These are phyloP conservation scores for Xylaria sp. DNA, from an alignment of 2,329 filamentous ascomycete species.

Conservation along the genomic window DNA sequence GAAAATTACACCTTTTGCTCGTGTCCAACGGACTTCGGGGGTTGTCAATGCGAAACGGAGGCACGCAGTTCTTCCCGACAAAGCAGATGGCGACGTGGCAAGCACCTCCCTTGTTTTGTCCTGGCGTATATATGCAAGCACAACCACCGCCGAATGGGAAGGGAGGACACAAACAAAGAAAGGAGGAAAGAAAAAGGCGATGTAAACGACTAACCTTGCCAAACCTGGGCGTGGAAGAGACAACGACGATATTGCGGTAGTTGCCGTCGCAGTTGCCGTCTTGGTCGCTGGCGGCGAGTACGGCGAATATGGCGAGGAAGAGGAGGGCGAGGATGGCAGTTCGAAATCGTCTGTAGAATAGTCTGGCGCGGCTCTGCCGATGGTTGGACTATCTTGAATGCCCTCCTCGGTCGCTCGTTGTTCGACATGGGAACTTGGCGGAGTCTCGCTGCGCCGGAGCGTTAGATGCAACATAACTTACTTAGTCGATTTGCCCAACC, in stretches of 20 bases:
- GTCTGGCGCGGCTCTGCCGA: conserved; percentile 53
- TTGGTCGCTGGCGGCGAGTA: conserved; percentile 24
- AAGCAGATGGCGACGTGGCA: conserved; percentile 10
- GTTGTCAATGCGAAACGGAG: conserved; percentile 24
- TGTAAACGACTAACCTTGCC: conserved; percentile 21
- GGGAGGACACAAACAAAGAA: conserved; percentile 20
- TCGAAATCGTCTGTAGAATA: conserved; percentile 38
- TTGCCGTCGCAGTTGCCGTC: conserved; percentile 14
- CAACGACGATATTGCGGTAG: not conserved
- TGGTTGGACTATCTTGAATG: conserved; percentile 59
- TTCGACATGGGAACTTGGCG: conserved; percentile 48
- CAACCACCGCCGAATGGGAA: not conserved
- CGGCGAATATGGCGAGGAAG: conserved; percentile 39
- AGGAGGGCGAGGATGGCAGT: conserved; percentile 18
- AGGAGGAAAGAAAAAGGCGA: conserved; percentile 1
- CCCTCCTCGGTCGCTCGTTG: conserved; percentile 36
- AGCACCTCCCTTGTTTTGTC: conserved; percentile 16
- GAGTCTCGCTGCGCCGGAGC: conserved; percentile 58
- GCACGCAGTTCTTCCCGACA: conserved; percentile 13
- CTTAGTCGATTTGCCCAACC: conserved; percentile 40
- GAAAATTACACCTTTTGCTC: conserved; percentile 13
- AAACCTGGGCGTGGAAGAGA: conserved; percentile 21
- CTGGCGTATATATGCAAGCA: conserved; percentile 7
- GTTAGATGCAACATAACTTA: conserved; percentile 60
- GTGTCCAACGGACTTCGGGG: conserved; percentile 20